Conservation (phyloP, 371 early-diverging fungal genomes). For the Rhizopus arrhizus region DNA sequence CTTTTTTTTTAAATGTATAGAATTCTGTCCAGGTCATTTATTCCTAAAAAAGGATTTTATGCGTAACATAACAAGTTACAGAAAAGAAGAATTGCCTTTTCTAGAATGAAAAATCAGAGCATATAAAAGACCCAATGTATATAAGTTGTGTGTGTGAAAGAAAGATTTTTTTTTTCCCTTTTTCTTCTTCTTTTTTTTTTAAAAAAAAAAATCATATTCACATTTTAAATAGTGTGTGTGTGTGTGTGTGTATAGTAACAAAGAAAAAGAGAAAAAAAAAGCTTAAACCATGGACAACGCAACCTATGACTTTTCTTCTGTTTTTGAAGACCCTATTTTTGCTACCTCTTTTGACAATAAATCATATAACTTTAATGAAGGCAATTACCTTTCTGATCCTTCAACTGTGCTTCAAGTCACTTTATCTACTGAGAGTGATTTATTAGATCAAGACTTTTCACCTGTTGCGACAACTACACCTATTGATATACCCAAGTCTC, state of each 20-base stretch:
- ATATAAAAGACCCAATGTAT: not conserved
- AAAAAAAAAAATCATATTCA: not conserved
- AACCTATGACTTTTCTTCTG: slow-evolving; percentile 23
- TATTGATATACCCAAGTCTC: slow-evolving; percentile 26
- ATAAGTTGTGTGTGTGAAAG: too few relatives aligned
- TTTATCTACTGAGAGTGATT: slow-evolving; percentile 12
- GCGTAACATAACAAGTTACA: too few relatives aligned
- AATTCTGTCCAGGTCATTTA: too few relatives aligned
- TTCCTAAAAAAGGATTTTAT: too few relatives aligned
- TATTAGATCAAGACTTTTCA: not conserved
- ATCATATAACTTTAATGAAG: not conserved
- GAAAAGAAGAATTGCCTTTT: not conserved
- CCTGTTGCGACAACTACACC: slow-evolving; percentile 2
- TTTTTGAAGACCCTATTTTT: slow-evolving; percentile 25
- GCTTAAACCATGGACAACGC: slow-evolving; percentile 18
- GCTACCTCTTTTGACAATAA: slow-evolving; percentile 15
- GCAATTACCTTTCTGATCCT: not conserved
- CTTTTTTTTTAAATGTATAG: too few relatives aligned
- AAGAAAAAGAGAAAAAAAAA: too few relatives aligned
- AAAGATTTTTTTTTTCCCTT: slow-evolving; percentile 8
- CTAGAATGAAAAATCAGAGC: not conserved
- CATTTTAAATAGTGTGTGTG: not conserved
- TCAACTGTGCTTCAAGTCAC: slow-evolving; percentile 19
- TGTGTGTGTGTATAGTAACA: too few relatives aligned
- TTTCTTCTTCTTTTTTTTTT: slow-evolving; percentile 8